Evolutionary conservation across 371 early-diverging fungal species (phyloP), one percentile per base, ranked within the genome.

Genomic region (Mortierella sp.): DNA sequence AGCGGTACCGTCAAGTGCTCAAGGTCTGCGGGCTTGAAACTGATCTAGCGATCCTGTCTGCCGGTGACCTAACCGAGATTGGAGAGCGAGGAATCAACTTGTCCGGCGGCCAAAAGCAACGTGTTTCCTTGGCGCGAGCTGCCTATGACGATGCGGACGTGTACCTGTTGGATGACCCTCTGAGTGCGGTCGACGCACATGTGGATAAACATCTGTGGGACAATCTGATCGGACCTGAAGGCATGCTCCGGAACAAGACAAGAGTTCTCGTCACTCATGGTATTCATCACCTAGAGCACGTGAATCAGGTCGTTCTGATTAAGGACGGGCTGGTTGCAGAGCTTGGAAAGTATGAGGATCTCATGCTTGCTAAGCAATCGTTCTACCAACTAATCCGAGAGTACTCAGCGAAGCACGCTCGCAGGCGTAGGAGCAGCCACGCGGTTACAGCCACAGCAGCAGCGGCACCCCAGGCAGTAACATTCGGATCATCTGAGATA

Each of bases 181-280:
- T 96, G 50, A 88, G 90, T 43, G 93, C 94, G 16, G 91, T 95
- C 1, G 95, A 95, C 71, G 88, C 91, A 2, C 91, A 93, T 63
- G 95, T 94, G 12, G 77, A 70, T n/a, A 66, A 67, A 34, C 74
- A 69, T 34, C 51, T 79, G 1, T 81, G 81, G 62, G 76, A 80
- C n/a, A 34, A 81, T 43, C 55, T 81, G 37, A 56, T 83, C 25
- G 87, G 90, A 17, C 84, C 86, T 22, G 60, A 77, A 12, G 92
- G 92, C 14, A 29, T 91, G 31, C 82, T 92, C 47, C 81, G 81
- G 54, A 63, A 78, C 59, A 88, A 88, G 37, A 80, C 88, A 5
- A 71, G 82, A 6, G 27, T 86, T 9, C 63, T 86, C 2, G 83
- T 84, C 16, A 84, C 84, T 5, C 83, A 84, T 24, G 80, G 67